These are phyloP conservation scores for Trypanosoma theileri DNA, from an alignment of 208 protist species.

Conservation along the genomic window DNA sequence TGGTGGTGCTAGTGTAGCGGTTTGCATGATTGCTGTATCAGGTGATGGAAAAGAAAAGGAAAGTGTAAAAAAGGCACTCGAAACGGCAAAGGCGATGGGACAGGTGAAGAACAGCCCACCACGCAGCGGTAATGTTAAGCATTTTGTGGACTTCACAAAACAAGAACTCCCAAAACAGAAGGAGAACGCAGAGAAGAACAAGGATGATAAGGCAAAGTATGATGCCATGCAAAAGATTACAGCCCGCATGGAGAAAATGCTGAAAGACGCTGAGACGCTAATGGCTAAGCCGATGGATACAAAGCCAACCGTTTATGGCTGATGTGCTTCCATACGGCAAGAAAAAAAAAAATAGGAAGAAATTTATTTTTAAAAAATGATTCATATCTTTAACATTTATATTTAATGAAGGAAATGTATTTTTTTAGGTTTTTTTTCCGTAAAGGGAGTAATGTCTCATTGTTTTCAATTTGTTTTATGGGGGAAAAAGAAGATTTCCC, in stretches of 20 bases:
- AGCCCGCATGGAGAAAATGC: constrained; percentile 69
- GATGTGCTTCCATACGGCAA: constrained; percentile 13
- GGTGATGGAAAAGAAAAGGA: constrained; percentile 34
- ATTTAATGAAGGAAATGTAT: too few relatives aligned
- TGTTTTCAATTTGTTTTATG: too few relatives aligned
- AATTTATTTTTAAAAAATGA: neutral
- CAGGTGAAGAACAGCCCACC: constrained; percentile 57
- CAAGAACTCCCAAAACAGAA: constrained; percentile 58
- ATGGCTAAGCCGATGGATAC: constrained; percentile 39
- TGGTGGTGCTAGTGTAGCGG: constrained; percentile 51
- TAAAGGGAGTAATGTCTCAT: too few relatives aligned
- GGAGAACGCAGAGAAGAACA: constrained; percentile 36
- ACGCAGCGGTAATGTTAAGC: constrained; percentile 78
- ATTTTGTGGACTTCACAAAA: constrained; percentile 72
- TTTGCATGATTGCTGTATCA: constrained; percentile 41
- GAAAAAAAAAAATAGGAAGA: neutral
- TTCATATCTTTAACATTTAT: too few relatives aligned
- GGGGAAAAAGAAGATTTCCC: too few relatives aligned
- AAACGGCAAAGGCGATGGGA: constrained; percentile 36
- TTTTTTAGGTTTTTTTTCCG: too few relatives aligned
- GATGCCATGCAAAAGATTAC: constrained; percentile 32
- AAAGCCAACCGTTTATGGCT: constrained; percentile 53
- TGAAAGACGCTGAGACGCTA: constrained; percentile 71
- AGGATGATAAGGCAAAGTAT: constrained; percentile 34
- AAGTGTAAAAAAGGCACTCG: constrained; percentile 28